A percentile compares a stretch with the other conserved stretches of the same genome.
These are phyloP conservation scores for Alectoria sarmentosa DNA, from an alignment of 495 filamentous ascomycete species.

Conservation along the genomic window DNA sequence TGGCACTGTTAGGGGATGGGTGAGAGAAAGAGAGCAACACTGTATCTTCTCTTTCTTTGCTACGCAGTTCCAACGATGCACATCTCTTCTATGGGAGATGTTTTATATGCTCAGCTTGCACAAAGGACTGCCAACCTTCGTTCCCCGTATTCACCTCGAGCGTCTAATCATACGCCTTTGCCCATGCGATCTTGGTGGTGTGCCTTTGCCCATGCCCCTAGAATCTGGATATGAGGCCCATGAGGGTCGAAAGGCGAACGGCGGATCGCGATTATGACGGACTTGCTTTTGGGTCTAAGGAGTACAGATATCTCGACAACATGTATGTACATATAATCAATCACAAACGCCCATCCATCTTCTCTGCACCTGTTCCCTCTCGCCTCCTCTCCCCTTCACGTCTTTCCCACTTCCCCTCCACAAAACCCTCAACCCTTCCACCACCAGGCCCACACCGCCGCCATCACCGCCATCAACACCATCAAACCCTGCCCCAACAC, in stretches of 20 bases:
- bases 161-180: no score
- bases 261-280: not conserved
- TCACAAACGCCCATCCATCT: not conserved
- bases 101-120: not conserved
- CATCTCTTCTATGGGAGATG: not conserved
- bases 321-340: not conserved
- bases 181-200: no score
- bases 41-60: not conserved
- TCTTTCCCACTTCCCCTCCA: no score
- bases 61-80: not conserved
- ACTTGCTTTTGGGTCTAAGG: not conserved
- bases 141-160: no score
- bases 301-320: not conserved
- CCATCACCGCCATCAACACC: not conserved
- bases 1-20: slow-evolving; percentile 18
- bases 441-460: not conserved
- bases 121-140: no score
- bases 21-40: not conserved
- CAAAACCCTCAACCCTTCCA: no score
- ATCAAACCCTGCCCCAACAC: not conserved
- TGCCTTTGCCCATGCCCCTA: no score
- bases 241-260: not conserved
- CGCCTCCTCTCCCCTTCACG: not conserved
- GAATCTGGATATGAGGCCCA: no score
- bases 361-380: not conserved